Evolutionary conservation across 805 yeast species (phyloP).

Genomic region (Millerozyma miso): DNA sequence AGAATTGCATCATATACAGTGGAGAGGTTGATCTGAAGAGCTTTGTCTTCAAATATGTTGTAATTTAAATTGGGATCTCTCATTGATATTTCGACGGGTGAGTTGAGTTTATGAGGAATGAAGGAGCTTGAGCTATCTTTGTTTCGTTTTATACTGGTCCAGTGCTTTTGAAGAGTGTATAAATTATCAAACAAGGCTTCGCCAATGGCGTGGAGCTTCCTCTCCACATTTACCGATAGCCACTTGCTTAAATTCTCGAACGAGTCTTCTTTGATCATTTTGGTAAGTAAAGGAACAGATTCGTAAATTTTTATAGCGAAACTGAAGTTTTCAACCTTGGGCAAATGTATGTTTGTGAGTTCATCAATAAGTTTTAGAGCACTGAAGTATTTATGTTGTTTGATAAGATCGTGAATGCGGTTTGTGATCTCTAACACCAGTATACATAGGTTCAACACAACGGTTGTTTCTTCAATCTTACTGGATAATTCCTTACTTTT

Average conservation of each 20-base stretch:
- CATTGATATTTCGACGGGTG: conserved; percentile 78
- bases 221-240: conserved; percentile 57
- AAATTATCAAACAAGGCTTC: conserved; percentile 51
- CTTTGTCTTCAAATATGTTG: conserved; percentile 44
- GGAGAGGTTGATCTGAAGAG: conserved; percentile 48
- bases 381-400: conserved; percentile 71
- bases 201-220: conserved; percentile 58
- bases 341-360: conserved; percentile 62
- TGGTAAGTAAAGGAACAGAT: conserved; percentile 72
- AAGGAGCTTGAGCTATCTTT: conserved; percentile 34
- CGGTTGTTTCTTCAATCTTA: conserved; percentile 68
- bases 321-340: conserved; percentile 67
- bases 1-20: conserved; percentile 79
- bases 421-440: conserved; percentile 84
- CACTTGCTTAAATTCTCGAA: conserved; percentile 62
- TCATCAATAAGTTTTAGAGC: conserved; percentile 83
- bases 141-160: conserved; percentile 48
- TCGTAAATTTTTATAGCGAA: conserved; percentile 70
- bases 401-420: conserved; percentile 76
- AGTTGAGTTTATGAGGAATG: conserved; percentile 64
- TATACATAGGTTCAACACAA: conserved; percentile 65
- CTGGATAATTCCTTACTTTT: conserved; percentile 58
- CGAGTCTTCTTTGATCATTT: conserved; percentile 70
- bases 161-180: conserved; percentile 51
- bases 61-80: conserved; percentile 52